A percentile compares a stretch with the other conserved stretches of the same genome.
These are phyloP conservation scores for Byssochlamys sp. DNA, from an alignment of 2,329 filamentous ascomycete genomes.

Conservation along the genomic window DNA sequence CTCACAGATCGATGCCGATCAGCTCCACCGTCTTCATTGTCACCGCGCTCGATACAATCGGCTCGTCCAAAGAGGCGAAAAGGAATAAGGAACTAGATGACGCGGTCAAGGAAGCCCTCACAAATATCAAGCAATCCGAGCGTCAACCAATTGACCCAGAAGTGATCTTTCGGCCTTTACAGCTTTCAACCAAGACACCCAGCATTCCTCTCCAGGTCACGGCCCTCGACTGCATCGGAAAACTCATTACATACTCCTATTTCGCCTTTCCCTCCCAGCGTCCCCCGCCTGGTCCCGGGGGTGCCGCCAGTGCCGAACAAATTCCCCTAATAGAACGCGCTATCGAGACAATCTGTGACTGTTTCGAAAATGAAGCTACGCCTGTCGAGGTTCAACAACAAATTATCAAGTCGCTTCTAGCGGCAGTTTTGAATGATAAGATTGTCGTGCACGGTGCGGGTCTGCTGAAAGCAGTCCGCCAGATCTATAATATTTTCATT, in stretches of 20 bases:
- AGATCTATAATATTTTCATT: slow-evolving; percentile 98
- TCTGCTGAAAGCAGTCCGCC: slow-evolving; percentile 86
- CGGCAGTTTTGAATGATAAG: slow-evolving; percentile 94
- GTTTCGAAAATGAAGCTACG: slow-evolving; percentile 93
- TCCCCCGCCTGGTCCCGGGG: slow-evolving; percentile 12
- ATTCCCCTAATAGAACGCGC: slow-evolving; percentile 87
- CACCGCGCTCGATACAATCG: slow-evolving; percentile 84
- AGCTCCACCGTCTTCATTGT: slow-evolving; percentile 95
- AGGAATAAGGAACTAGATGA: slow-evolving; percentile 77
- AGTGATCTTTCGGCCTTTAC: slow-evolving; percentile 79
- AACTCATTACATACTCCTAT: slow-evolving; percentile 97
- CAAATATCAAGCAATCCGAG: slow-evolving; percentile 77
- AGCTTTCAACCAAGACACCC: slow-evolving; percentile 76
- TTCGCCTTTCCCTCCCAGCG: slow-evolving; percentile 62
- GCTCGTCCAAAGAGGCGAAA: slow-evolving; percentile 79
- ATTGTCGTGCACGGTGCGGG: slow-evolving; percentile 96
- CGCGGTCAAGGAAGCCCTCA: slow-evolving; percentile 68
- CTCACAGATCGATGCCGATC: slow-evolving; percentile 55
- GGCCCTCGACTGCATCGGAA: slow-evolving; percentile 93
- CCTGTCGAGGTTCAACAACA: slow-evolving; percentile 87
- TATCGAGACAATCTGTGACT: slow-evolving; percentile 98
- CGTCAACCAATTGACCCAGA: slow-evolving; percentile 77
- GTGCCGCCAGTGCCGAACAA: slow-evolving; percentile 24
- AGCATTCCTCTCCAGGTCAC: slow-evolving; percentile 80
- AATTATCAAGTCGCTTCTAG: slow-evolving; percentile 92